Conservation (phyloP, 345 rosid genomes). For the Populus nigra region DNA sequence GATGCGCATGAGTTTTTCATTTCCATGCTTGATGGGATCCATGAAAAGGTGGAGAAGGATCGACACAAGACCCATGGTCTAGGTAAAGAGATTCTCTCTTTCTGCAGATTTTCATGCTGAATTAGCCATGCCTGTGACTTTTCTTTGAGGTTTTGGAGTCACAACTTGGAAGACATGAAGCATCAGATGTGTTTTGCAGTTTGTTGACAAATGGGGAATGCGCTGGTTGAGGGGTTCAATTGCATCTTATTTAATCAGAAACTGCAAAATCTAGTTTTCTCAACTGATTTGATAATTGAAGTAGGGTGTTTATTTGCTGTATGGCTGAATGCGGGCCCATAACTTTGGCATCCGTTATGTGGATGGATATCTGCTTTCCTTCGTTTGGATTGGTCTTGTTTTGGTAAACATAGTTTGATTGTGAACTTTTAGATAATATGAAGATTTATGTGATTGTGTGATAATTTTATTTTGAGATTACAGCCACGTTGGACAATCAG, state of each 20-base stretch:
- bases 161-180: not conserved
- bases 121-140: not conserved
- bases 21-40: constrained; percentile 79
- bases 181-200: too few relatives aligned
- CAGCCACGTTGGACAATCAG: too few relatives aligned
- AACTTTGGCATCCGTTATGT: not conserved
- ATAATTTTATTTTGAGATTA: too few relatives aligned
- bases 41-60: constrained; percentile 74
- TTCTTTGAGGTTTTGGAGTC: not conserved
- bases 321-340: not conserved
- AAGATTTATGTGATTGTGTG: too few relatives aligned
- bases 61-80: constrained; percentile 32
- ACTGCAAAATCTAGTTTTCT: not conserved
- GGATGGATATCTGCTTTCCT: not conserved
- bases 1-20: constrained; percentile 97
- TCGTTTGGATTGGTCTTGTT: not conserved
- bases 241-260: too few relatives aligned
- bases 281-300: not conserved
- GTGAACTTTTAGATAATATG: too few relatives aligned
- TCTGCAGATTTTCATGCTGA: not conserved
- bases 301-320: not conserved
- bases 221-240: too few relatives aligned
- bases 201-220: too few relatives aligned
- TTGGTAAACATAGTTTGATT: too few relatives aligned
- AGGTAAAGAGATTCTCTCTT: constrained; percentile 31